Percentiles rank a stretch among this genome's conserved stretches.
Conservation (phyloP, 1,284 basidiomycete species). For the Farysia itapuensis region DNA sequence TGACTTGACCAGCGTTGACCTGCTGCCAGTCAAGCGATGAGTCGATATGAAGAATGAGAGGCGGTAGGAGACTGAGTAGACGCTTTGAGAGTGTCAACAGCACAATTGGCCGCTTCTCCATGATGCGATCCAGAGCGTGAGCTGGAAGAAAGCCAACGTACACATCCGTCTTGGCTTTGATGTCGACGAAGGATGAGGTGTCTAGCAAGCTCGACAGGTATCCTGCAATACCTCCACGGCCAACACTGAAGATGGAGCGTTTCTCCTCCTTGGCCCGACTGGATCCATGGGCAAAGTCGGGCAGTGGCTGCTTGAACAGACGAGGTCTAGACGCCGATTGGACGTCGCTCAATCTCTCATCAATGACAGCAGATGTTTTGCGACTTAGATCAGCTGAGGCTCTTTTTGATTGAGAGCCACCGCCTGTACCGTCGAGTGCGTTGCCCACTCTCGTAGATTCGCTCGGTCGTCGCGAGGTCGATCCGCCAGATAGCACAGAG, state of each 20-base stretch:
- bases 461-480: conserved; percentile 17
- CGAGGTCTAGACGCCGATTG: too few species aligned
- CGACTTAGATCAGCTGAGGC: background rate
- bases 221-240: conserved; percentile 88
- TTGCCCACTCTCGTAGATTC: conserved; percentile 46
- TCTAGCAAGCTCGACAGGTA: conserved; percentile 93
- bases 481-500: too few species aligned
- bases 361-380: background rate
- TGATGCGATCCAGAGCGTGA: conserved; percentile 80
- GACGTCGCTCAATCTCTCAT: too few species aligned
- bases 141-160: conserved; percentile 94
- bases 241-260: conserved; percentile 77
- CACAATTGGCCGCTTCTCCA: conserved; percentile 92
- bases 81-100: conserved; percentile 94
- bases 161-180: conserved; percentile 92
- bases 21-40: conserved; percentile 98
- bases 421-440: conserved; percentile 46
- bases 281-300: background rate
- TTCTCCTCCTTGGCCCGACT: conserved; percentile 17
- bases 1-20: conserved; percentile 83
- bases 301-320: too few species aligned
- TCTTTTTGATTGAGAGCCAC: background rate
- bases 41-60: conserved; percentile 93
- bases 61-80: conserved; percentile 87
- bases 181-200: conserved; percentile 92